Evolutionary conservation across 2,329 filamentous ascomycete genomes (phyloP), one percentile per base, ranked within the genome.

Genomic region (Amauroascus niger): DNA sequence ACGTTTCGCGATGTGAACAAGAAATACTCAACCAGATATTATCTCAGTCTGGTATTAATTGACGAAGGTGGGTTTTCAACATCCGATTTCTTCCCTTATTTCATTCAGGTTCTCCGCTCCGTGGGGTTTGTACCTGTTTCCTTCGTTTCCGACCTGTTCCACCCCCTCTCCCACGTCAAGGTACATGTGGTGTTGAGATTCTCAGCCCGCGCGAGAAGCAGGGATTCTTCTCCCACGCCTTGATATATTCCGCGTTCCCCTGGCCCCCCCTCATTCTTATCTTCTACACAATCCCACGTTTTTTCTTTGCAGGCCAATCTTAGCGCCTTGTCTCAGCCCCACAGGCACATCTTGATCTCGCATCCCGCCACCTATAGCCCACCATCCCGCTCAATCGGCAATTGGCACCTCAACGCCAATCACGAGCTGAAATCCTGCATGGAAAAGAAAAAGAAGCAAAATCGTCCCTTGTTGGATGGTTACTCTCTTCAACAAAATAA

Each of bases 1-100:
- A 98, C 93, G 11, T 98, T 98, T 80, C 87, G 93, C 58, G 93
- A 98, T 69, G 94, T 98, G 62, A 98, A 98, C 80, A 98, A 98
- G 79, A 98, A 98, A 74, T 98, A 95, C 72, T 97, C 91, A 24
- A 97, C 91, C 35, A 80, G 93, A 65, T 98, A 98, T 74, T 98
- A 98, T 73, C 80, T 98, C 58, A 96, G 90, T 68, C 75, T 98
- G 58, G 93, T 98, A 20, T 79, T 96, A 61, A 96, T 96, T 62
- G 90, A 96, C 65, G 90, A 96, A 81, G 88, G 88, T 87, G 72
- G 61, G 76, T 69, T 49, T n/a, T 55, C 55, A 5, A 11, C 4
- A 44, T 22, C n/a, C 22, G 35, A 1, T 28, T 28, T 2, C 22
- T 24, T 48, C 20, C 16, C 20, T 40, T 11, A 14, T 37, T 33